These are phyloP conservation scores for Lasiosphaeria miniovina DNA, from an alignment of 495 filamentous ascomycete species.

Conservation along the genomic window DNA sequence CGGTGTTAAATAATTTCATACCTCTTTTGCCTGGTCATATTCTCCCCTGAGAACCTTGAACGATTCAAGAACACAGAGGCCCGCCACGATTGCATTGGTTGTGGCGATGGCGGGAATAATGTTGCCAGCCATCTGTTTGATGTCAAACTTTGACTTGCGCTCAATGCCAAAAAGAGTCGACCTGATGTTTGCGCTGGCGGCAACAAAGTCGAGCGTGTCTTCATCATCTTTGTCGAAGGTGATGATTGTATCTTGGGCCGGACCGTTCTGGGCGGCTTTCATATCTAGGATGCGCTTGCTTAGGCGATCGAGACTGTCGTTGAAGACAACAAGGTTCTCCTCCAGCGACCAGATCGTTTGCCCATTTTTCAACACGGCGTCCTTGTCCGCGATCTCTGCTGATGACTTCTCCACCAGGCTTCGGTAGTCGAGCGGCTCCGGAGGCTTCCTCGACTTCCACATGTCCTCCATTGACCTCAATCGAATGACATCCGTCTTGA, in stretches of 20 bases:
- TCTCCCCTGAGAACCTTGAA: conserved; percentile 86
- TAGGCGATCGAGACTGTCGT: conserved; percentile 74
- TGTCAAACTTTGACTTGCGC: conserved; percentile 85
- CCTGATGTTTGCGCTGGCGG: conserved; percentile 83
- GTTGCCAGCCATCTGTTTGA: conserved; percentile 98
- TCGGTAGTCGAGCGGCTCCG: conserved; percentile 67
- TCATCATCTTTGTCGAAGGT: conserved; percentile 96
- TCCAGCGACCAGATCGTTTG: conserved; percentile 76
- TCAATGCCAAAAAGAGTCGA: conserved; percentile 85
- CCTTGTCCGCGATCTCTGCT: conserved; percentile 48
- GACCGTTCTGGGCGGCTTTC: conserved; percentile 48
- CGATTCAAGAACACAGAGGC: conserved; percentile 87
- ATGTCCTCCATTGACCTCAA: conserved; percentile 89
- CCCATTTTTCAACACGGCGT: conserved; percentile 58
- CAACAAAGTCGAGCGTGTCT: conserved; percentile 93
- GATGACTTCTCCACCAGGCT: conserved; percentile 41
- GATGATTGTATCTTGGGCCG: conserved; percentile 58
- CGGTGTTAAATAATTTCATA: neutral
- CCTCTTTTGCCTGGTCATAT: conserved; percentile 57
- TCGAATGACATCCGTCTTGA: conserved; percentile 77
- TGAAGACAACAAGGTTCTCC: conserved; percentile 85
- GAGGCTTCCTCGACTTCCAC: conserved; percentile 83
- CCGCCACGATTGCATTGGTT: conserved; percentile 94
- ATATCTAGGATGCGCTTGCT: conserved; percentile 66
- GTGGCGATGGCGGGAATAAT: conserved; percentile 99